phyloP scores from a whole-genome alignment of 441 rosid genomes.

The Biscutella laevigata region DNA sequence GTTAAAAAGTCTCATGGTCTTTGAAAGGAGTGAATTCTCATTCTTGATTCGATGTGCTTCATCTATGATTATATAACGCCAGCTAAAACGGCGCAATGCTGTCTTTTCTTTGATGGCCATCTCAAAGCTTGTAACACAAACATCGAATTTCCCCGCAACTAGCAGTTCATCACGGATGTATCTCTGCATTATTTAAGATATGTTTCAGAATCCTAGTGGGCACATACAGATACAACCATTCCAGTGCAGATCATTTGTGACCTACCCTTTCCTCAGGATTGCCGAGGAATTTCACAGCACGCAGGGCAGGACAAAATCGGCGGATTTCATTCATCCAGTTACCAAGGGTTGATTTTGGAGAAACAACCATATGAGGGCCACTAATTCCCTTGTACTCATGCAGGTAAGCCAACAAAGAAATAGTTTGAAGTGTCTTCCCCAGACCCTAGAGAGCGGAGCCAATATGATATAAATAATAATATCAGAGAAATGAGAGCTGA shows the following conservation, averaged over 20 bases:
- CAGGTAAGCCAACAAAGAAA: slow-evolving; percentile 87
- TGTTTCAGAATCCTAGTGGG: background rate
- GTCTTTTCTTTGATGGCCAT: slow-evolving; percentile 99
- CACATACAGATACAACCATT: background rate
- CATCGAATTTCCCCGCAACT: slow-evolving; percentile 95
- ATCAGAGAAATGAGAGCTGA: background rate
- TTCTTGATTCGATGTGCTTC: slow-evolving; percentile 99
- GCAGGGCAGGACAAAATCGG: slow-evolving; percentile 83
- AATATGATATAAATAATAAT: background rate
- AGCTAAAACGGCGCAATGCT: slow-evolving; percentile 83
- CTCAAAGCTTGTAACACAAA: slow-evolving; percentile 98
- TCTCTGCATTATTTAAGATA: slow-evolving; percentile 42
- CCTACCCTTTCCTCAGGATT: slow-evolving; percentile 98
- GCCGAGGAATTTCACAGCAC: slow-evolving; percentile 93
- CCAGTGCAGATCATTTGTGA: background rate
- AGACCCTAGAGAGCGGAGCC: slow-evolving; percentile 54
- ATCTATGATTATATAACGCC: slow-evolving; percentile 97
- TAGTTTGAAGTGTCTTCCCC: slow-evolving; percentile 97
- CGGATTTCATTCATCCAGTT: slow-evolving; percentile 99
- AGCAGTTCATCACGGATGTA: slow-evolving; percentile 85
- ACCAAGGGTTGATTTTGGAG: slow-evolving; percentile 99
- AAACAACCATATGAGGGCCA: slow-evolving; percentile 99
- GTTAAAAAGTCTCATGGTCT: slow-evolving; percentile 41
- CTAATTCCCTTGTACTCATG: slow-evolving; percentile 93
- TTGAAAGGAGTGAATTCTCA: slow-evolving; percentile 94